Percentiles rank a stretch among this genome's conserved stretches.
phyloP scores from a whole-genome alignment of 163 green algal genomes.

The Smithsoniella earleae region DNA sequence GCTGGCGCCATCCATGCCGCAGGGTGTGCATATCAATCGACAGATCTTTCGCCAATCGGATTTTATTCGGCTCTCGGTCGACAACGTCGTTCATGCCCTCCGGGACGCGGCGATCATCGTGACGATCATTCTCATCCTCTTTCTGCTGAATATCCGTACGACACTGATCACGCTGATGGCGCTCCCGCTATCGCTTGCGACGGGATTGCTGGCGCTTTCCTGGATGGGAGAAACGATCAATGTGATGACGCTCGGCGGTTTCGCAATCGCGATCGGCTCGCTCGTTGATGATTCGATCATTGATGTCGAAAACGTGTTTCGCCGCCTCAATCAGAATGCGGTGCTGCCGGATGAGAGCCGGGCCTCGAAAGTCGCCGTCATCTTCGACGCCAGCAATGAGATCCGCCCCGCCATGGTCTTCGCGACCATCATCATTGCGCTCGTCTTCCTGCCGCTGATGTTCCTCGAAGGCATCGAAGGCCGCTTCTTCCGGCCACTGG shows the following conservation, averaged over 20 bases:
- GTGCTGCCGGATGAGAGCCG: no score
- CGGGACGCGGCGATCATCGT: neutral
- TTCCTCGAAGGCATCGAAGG: neutral
- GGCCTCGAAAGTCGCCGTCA: no score
- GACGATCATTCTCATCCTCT: neutral
- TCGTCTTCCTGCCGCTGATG: neutral
- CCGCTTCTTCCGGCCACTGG: neutral
- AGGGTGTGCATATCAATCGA: neutral
- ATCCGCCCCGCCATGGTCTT: neutral
- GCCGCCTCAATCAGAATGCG: no score
- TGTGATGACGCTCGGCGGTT: neutral
- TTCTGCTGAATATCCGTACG: neutral
- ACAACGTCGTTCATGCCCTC: neutral
- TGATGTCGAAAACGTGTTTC: constrained; percentile 1
- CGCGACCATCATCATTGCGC: neutral
- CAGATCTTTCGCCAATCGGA: neutral
- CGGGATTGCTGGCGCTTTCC: neutral
- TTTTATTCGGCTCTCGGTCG: neutral
- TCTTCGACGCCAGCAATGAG: neutral
- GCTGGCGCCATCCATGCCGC: no score
- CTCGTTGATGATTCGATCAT: neutral
- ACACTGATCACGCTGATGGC: neutral
- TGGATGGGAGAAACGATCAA: neutral
- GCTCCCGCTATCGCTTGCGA: neutral
- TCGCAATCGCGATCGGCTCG: neutral